Evolutionary conservation across 192 early-diverging fungal species (phyloP).

Genomic region (Glomus cerebriforme): DNA sequence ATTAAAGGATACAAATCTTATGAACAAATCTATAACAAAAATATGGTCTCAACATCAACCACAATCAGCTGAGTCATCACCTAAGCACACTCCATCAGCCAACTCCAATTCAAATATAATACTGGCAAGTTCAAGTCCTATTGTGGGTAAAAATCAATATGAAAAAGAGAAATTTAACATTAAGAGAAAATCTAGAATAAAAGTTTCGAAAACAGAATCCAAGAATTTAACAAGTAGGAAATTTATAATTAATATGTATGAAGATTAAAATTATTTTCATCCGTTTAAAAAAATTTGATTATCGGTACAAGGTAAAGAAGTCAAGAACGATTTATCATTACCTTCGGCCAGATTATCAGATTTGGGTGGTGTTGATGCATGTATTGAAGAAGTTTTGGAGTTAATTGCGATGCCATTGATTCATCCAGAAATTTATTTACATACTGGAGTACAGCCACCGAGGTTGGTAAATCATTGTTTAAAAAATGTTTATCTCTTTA

Average conservation of each 20-base stretch:
- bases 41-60: conserved; percentile 40
- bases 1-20: conserved; percentile 54
- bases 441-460: conserved; percentile 93
- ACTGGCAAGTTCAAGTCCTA: neutral
- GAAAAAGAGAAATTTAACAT: neutral
- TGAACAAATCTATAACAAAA: conserved; percentile 60
- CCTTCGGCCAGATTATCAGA: conserved; percentile 70
- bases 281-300: neutral
- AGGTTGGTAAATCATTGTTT: neutral
- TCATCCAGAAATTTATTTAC: conserved; percentile 89
- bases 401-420: conserved; percentile 91
- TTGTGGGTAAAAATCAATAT: neutral
- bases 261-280: neutral
- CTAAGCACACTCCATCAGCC: conserved; percentile 30
- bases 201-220: neutral
- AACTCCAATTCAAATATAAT: conserved; percentile 35
- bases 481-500: neutral
- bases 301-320: neutral
- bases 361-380: conserved; percentile 91
- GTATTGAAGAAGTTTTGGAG: conserved; percentile 87
- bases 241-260: neutral
- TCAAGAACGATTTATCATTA: neutral
- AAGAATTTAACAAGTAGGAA: neutral
- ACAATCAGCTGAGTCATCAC: conserved; percentile 7
- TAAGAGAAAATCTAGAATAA: neutral